Conservation (phyloP, 2,329 filamentous ascomycete genomes). For the Graphilbum fragrans region DNA sequence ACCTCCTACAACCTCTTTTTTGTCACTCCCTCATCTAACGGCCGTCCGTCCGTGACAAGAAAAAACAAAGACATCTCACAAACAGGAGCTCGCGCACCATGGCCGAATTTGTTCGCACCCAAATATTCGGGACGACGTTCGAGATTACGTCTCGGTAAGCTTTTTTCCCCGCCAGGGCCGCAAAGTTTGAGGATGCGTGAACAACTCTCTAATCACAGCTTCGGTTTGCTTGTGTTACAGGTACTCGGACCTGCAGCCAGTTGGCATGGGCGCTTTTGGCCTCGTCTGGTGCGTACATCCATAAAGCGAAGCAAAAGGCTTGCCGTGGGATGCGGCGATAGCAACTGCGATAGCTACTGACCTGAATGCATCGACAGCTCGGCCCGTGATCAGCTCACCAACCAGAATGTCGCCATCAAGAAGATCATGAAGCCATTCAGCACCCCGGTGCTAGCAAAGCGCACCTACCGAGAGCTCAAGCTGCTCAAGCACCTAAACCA, state of each 20-base stretch:
- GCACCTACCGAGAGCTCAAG: slow-evolving; percentile 95
- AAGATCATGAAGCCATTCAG: slow-evolving; percentile 99
- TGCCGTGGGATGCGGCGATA: too few relatives aligned
- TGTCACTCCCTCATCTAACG: too few relatives aligned
- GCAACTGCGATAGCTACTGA: too few relatives aligned
- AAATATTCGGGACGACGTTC: slow-evolving; percentile 99
- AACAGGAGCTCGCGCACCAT: slow-evolving; percentile 33
- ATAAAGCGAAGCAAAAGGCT: background rate
- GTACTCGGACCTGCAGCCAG: slow-evolving; percentile 95
- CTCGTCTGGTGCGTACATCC: slow-evolving; percentile 64
- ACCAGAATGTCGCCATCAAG: slow-evolving; percentile 94
- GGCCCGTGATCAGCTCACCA: slow-evolving; percentile 93
- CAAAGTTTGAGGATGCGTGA: too few relatives aligned
- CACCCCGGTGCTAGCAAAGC: slow-evolving; percentile 95
- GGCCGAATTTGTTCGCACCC: slow-evolving; percentile 98
- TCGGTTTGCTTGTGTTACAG: slow-evolving; percentile 30
- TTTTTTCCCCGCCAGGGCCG: too few relatives aligned
- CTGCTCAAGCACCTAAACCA: slow-evolving; percentile 92
- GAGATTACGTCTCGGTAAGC: slow-evolving; percentile 94
- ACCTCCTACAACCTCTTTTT: too few relatives aligned
- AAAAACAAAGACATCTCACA: too few relatives aligned
- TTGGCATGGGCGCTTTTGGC: slow-evolving; percentile 98
- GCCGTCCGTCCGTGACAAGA: too few relatives aligned
- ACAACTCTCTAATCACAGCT: background rate
- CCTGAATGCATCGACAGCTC: slow-evolving; percentile 48